phyloP scores from a whole-genome alignment of 257 asterid genomes.

The Voacanga thouarsii region DNA sequence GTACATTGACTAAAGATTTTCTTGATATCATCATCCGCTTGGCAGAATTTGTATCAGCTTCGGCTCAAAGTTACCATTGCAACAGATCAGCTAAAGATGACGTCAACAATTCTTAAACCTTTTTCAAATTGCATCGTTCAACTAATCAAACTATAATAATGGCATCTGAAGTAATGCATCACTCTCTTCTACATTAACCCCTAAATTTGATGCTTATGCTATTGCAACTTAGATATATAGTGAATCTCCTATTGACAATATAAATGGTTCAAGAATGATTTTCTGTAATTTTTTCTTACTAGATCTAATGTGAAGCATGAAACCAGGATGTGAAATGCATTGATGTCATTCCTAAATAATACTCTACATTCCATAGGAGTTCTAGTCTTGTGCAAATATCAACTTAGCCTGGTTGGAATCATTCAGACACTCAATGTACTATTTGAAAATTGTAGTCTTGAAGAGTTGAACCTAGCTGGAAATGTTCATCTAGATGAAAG shows the following conservation, averaged over 20 bases:
- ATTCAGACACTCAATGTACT: slow-evolving; percentile 50
- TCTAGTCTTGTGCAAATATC: slow-evolving; percentile 63
- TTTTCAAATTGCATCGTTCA: too few species aligned
- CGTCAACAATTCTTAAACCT: too few species aligned
- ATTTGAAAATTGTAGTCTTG: slow-evolving; percentile 49
- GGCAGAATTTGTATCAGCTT: too few species aligned
- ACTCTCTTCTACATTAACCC: not conserved
- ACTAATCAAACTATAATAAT: not conserved
- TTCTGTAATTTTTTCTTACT: not conserved
- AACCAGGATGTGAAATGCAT: slow-evolving; percentile 70
- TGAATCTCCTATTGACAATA: not conserved
- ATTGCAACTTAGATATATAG: not conserved
- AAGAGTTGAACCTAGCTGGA: slow-evolving; percentile 85
- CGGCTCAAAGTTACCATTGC: too few species aligned
- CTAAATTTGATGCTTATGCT: not conserved
- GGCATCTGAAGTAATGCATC: not conserved
- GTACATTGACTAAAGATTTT: too few species aligned
- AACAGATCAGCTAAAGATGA: too few species aligned
- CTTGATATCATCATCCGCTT: too few species aligned
- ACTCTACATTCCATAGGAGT: slow-evolving; percentile 57
- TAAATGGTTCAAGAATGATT: not conserved
- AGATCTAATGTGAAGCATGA: slow-evolving; percentile 28
- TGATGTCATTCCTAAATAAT: slow-evolving; percentile 57
- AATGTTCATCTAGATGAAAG: slow-evolving; percentile 43
- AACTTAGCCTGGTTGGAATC: slow-evolving; percentile 60